phyloP scores from a whole-genome alignment of 208 protist species.

The Leishmania guyanensis region DNA sequence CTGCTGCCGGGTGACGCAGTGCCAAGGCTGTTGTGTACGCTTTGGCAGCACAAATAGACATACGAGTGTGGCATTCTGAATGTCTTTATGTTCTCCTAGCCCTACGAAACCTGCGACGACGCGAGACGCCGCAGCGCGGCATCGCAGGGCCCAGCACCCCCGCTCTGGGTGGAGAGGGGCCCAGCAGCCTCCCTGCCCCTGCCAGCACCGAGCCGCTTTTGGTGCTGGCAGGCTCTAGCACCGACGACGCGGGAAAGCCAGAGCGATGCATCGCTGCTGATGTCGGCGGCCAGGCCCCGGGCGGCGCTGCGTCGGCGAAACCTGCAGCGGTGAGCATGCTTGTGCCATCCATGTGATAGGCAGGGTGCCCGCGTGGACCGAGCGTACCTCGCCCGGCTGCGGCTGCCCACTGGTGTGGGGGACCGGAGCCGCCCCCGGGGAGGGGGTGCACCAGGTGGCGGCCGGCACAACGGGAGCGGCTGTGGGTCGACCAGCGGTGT shows the following conservation, averaged over 20 bases:
- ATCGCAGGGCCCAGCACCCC: not conserved
- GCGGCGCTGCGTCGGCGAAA: not conserved
- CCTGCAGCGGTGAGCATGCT: not conserved
- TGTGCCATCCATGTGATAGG: not conserved
- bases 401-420: not conserved
- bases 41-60: too few species aligned
- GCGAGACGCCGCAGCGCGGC: too few species aligned
- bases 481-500: not conserved
- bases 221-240: not conserved
- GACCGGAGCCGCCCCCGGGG: not conserved
- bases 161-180: not conserved
- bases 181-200: not conserved
- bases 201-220: not conserved
- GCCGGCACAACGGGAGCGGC: not conserved
- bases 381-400: not conserved
- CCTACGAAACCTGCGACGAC: too few species aligned
- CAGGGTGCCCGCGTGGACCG: not conserved
- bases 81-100: too few species aligned
- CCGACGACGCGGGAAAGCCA: not conserved
- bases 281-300: not conserved
- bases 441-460: not conserved
- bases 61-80: too few species aligned
- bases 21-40: too few species aligned
- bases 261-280: not conserved
- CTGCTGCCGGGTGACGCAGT: too few species aligned